Evolutionary conservation across 2,329 filamentous ascomycete species (phyloP).

Genomic region (Talaromyces amestolkiae): DNA sequence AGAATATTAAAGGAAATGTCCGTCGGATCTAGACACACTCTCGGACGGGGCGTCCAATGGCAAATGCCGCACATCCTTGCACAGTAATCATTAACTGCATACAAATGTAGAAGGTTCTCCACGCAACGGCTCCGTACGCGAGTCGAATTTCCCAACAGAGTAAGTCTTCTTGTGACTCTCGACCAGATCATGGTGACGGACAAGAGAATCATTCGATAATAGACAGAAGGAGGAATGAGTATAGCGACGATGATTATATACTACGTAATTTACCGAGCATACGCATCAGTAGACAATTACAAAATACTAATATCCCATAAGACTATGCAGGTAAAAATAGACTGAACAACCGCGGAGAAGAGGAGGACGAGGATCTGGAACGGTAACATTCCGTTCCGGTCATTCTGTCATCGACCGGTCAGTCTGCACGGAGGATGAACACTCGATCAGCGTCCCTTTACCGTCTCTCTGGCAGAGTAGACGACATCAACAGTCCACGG

Average conservation of each 20-base stretch:
- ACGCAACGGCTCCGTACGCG: neutral
- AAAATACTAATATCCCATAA: neutral
- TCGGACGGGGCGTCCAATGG: slow-evolving; percentile 11
- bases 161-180: slow-evolving; percentile 14
- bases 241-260: neutral
- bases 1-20: neutral
- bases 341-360: neutral
- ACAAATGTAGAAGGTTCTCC: too few species aligned
- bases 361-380: neutral
- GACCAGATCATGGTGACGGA: neutral
- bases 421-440: neutral
- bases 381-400: slow-evolving; percentile 1
- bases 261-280: neutral
- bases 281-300: neutral
- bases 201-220: too few species aligned
- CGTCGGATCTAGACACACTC: neutral
- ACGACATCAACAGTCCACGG: neutral
- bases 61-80: neutral
- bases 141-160: neutral
- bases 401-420: neutral
- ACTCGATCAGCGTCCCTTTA: neutral
- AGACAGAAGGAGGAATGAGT: neutral
- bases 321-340: neutral
- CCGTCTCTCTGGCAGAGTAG: neutral
- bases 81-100: too few species aligned